phyloP scores from a whole-genome alignment of 495 filamentous ascomycete species.

The Xylaria venustula region DNA sequence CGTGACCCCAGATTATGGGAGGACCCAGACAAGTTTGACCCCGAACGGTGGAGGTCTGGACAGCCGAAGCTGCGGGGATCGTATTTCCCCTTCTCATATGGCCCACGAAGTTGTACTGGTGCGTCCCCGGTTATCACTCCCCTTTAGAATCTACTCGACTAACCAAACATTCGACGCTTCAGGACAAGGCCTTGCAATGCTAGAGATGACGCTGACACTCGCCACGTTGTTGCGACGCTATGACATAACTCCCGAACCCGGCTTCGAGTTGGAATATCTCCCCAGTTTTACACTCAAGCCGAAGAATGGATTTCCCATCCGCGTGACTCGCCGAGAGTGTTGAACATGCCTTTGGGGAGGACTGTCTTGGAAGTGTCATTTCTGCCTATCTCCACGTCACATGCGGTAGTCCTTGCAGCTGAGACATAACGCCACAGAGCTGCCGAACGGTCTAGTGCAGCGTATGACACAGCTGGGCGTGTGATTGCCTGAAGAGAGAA shows the following conservation, averaged over 20 bases:
- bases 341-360: not conserved
- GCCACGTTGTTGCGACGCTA: slow-evolving; percentile 9
- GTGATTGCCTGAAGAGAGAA: not conserved
- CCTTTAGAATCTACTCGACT: not conserved
- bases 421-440: not conserved
- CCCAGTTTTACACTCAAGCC: slow-evolving; percentile 13
- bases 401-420: not conserved
- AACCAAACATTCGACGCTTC: not conserved
- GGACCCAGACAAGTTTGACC: slow-evolving; percentile 14
- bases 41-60: slow-evolving; percentile 9
- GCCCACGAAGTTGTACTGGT: slow-evolving; percentile 13
- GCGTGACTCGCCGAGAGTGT: not conserved
- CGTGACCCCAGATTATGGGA: slow-evolving; percentile 13
- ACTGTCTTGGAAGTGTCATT: not conserved
- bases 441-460: not conserved
- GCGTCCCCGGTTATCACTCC: not conserved
- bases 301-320: slow-evolving; percentile 5
- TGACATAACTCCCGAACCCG: slow-evolving; percentile 6
- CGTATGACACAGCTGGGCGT: not conserved
- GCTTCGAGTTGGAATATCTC: slow-evolving; percentile 12
- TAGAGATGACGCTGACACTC: slow-evolving; percentile 9
- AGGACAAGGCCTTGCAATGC: slow-evolving; percentile 13
- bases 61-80: slow-evolving; percentile 10
- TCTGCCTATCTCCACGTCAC: not conserved
- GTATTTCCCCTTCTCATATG: slow-evolving; percentile 14